Conservation (phyloP, 1,284 basidiomycete genomes). For the Leccinum cinnamomeum region DNA sequence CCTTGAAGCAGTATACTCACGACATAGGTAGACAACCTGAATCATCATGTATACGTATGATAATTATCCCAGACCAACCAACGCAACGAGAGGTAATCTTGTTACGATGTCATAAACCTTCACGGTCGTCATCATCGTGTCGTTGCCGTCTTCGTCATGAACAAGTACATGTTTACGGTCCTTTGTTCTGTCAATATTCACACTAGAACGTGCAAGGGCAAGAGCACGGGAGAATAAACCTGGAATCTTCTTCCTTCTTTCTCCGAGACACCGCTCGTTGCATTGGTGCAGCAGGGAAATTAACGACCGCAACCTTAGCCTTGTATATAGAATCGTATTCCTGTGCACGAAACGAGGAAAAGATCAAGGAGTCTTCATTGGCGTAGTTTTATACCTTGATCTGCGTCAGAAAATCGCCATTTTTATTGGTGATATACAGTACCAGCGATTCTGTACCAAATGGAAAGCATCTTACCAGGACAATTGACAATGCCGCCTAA, state of each 20-base stretch:
- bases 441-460: constrained; percentile 84
- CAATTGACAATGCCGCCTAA: constrained; percentile 81
- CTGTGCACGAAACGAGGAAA: constrained; percentile 37
- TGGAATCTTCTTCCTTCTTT: constrained; percentile 65
- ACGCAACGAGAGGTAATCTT: neutral
- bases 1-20: constrained; percentile 20
- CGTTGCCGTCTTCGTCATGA: constrained; percentile 29
- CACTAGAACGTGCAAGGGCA: neutral
- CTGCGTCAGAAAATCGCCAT: constrained; percentile 83
- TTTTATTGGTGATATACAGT: constrained; percentile 78
- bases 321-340: constrained; percentile 90
- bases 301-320: constrained; percentile 63
- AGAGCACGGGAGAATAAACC: constrained; percentile 35
- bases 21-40: constrained; percentile 11
- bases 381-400: constrained; percentile 61
- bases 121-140: constrained; percentile 31
- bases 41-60: constrained; percentile 26
- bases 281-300: constrained; percentile 47
- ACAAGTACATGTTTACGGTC: constrained; percentile 51
- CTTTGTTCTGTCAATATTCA: constrained; percentile 41
- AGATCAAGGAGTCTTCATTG: constrained; percentile 5
- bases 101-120: constrained; percentile 23
- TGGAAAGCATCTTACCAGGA: constrained; percentile 84
- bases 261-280: constrained; percentile 51
- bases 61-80: constrained; percentile 21